Evolutionary conservation across 352 stramenopile species (phyloP).

Genomic region (Pythium dissimile): DNA sequence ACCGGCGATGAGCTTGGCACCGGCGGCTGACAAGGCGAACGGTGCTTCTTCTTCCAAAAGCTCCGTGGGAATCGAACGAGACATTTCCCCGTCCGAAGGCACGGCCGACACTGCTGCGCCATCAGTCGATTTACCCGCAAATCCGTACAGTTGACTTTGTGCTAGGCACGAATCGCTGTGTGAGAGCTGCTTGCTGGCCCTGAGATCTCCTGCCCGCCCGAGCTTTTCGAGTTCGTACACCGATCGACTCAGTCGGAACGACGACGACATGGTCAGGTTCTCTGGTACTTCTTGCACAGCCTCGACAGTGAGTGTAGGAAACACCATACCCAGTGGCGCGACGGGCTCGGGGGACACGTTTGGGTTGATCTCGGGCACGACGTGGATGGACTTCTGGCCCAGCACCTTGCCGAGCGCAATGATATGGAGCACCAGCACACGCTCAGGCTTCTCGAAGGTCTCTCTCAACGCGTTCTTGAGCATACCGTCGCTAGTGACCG

Average conservation of each 20-base stretch:
- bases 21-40: conserved; percentile 17
- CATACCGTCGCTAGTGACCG: conserved; percentile 48
- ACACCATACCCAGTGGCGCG: conserved; percentile 58
- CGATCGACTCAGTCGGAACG: conserved; percentile 52
- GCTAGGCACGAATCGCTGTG: conserved; percentile 29
- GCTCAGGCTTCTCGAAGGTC: conserved; percentile 58
- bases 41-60: conserved; percentile 1
- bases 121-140: neutral
- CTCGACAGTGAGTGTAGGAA: conserved; percentile 63
- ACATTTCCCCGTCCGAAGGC: too few species aligned
- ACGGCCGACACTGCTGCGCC: neutral
- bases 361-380: conserved; percentile 71
- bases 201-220: conserved; percentile 13
- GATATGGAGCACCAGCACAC: conserved; percentile 69
- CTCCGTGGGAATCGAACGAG: too few species aligned
- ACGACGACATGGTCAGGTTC: conserved; percentile 26
- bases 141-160: conserved; percentile 13
- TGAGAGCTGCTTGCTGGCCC: conserved; percentile 26
- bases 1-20: conserved; percentile 34
- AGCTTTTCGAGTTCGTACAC: conserved; percentile 52
- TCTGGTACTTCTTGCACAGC: conserved; percentile 26
- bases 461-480: conserved; percentile 58
- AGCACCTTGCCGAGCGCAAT: conserved; percentile 59
- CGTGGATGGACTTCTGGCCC: conserved; percentile 56
- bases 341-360: conserved; percentile 82